These are phyloP conservation scores for Musa balbisiana DNA, from an alignment of 202 grass and related monocot species.

Conservation along the genomic window DNA sequence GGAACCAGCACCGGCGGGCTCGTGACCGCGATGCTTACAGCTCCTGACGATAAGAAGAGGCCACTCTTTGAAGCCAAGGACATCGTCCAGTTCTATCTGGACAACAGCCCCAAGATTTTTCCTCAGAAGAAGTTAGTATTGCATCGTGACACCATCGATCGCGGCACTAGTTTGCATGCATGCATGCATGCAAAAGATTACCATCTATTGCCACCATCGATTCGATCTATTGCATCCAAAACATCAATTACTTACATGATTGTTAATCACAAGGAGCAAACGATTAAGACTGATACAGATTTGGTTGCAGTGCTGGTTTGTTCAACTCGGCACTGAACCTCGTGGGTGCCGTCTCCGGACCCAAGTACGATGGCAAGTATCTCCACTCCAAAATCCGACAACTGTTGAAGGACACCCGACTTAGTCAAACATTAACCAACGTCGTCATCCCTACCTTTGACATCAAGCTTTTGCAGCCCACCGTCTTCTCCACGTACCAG, in stretches of 20 bases:
- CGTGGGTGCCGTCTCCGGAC: not conserved
- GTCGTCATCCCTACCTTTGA: constrained; percentile 14
- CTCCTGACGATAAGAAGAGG: not conserved
- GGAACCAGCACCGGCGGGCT: constrained; percentile 21
- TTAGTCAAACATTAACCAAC: constrained; percentile 5
- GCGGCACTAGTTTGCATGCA: not conserved
- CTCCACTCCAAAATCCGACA: constrained; percentile 1
- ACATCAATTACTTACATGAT: too few species aligned
- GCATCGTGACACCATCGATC: not conserved
- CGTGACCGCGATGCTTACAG: constrained; percentile 8
- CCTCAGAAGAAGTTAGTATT: constrained; percentile 5
- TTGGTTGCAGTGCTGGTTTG: not conserved
- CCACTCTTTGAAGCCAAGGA: constrained; percentile 11
- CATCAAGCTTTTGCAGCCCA: constrained; percentile 14
- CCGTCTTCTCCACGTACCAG: constrained; percentile 7
- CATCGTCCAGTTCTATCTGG: constrained; percentile 10
- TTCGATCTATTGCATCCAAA: too few species aligned
- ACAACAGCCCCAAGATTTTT: constrained; percentile 6
- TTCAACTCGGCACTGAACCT: not conserved
- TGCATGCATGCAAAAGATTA: too few species aligned
- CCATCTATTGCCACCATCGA: too few species aligned
- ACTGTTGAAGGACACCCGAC: not conserved
- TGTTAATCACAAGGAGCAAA: too few species aligned
- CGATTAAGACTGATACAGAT: not conserved
- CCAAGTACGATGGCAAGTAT: constrained; percentile 15